Conservation (phyloP, 2,329 filamentous ascomycete species). For the Torrubiella hemipterigena region DNA sequence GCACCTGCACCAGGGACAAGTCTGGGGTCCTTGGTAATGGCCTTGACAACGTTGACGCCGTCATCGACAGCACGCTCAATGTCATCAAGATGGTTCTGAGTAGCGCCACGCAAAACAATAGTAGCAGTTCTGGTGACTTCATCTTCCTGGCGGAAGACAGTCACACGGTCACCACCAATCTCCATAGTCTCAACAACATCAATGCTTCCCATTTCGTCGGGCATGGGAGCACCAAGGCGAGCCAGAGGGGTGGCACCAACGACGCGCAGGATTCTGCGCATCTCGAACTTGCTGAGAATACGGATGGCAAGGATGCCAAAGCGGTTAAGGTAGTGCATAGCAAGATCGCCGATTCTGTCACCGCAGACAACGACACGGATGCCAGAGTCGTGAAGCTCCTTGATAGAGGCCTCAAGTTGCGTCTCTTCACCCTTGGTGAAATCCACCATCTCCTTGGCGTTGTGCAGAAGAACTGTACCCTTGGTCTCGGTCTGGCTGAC, state of each 20-base stretch:
- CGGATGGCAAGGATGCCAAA: slow-evolving; percentile 94
- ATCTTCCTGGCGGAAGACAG: slow-evolving; percentile 94
- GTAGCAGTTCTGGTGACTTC: slow-evolving; percentile 88
- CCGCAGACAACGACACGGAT: slow-evolving; percentile 86
- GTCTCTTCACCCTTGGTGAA: slow-evolving; percentile 95
- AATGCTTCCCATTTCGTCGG: slow-evolving; percentile 95
- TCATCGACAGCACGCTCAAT: slow-evolving; percentile 95
- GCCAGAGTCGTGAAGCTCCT: slow-evolving; percentile 91
- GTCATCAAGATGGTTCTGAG: slow-evolving; percentile 96
- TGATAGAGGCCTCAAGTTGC: slow-evolving; percentile 82
- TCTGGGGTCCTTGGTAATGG: slow-evolving; percentile 84
- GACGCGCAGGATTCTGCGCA: slow-evolving; percentile 87
- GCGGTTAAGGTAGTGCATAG: slow-evolving; percentile 95
- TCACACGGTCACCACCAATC: slow-evolving; percentile 95
- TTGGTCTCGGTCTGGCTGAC: slow-evolving; percentile 96
- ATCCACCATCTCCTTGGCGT: slow-evolving; percentile 96
- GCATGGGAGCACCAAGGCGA: slow-evolving; percentile 92
- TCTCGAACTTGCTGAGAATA: slow-evolving; percentile 95
- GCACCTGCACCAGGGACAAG: slow-evolving; percentile 91
- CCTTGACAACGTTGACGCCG: slow-evolving; percentile 96
- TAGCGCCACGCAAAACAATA: slow-evolving; percentile 85
- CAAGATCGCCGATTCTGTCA: slow-evolving; percentile 87
- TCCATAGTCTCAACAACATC: slow-evolving; percentile 95
- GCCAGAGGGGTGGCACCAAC: slow-evolving; percentile 95
- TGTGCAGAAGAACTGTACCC: slow-evolving; percentile 92